A percentile compares a stretch with the other conserved stretches of the same genome.
Conservation (phyloP, 202 grass and related monocot genomes). For the Musa balbisiana region DNA sequence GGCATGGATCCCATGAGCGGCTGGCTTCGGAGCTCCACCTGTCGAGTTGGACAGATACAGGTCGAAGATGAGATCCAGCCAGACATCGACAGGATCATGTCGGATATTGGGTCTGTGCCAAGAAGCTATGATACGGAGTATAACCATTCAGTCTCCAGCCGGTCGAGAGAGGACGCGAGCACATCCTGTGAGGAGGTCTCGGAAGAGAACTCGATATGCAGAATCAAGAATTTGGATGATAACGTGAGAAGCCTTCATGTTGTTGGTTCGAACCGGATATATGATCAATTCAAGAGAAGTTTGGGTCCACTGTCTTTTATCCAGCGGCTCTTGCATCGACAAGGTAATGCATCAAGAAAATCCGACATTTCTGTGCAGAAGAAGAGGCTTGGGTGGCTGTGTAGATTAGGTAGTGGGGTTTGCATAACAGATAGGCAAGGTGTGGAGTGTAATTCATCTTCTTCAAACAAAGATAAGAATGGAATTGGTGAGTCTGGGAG, state of each 20-base stretch:
- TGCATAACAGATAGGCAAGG: constrained; percentile 13
- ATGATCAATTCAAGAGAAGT: constrained; percentile 53
- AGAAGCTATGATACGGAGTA: not conserved
- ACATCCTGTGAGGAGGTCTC: constrained; percentile 10
- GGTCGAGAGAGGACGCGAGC: constrained; percentile 2
- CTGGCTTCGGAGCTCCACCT: not conserved
- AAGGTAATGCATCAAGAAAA: constrained; percentile 30
- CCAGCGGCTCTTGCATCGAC: constrained; percentile 44
- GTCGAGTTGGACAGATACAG: constrained; percentile 11
- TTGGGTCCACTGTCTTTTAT: constrained; percentile 64
- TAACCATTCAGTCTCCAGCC: not conserved
- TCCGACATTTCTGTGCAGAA: not conserved
- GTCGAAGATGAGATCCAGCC: constrained; percentile 4
- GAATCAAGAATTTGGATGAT: constrained; percentile 79
- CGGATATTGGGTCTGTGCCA: not conserved
- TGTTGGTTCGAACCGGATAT: constrained; percentile 38
- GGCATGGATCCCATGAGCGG: constrained; percentile 34
- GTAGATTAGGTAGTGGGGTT: constrained; percentile 25
- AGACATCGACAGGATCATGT: not conserved
- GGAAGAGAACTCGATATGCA: constrained; percentile 33
- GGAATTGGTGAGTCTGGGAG: constrained; percentile 2
- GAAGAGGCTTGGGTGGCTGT: constrained; percentile 29
- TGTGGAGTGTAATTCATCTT: not conserved
- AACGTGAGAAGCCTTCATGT: constrained; percentile 44
- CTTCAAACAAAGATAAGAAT: constrained; percentile 1